Evolutionary conservation across 2,329 filamentous ascomycete genomes (phyloP).

Genomic region (Furcasterigmium furcatum): DNA sequence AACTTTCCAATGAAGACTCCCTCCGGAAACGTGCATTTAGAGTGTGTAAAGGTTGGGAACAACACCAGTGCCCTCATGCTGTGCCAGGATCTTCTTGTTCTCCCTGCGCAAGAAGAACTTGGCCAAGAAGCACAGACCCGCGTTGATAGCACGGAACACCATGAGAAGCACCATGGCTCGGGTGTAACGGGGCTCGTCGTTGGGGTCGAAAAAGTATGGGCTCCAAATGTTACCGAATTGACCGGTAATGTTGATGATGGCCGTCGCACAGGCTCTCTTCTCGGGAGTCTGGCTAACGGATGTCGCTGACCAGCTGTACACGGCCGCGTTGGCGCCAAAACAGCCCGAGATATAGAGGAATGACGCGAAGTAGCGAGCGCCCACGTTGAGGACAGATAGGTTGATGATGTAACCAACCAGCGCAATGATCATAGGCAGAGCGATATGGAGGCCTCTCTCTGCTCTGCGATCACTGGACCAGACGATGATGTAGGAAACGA

Average conservation of each 20-base stretch:
- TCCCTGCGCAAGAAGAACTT: background rate
- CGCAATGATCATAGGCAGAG: conserved; percentile 49
- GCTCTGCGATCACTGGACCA: conserved; percentile 58
- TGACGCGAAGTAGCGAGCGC: conserved; percentile 50
- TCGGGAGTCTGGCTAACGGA: conserved; percentile 28
- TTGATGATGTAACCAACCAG: conserved; percentile 57
- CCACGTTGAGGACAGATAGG: conserved; percentile 48
- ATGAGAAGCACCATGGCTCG: conserved; percentile 20
- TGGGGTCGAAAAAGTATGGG: conserved; percentile 30
- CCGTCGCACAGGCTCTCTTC: conserved; percentile 27
- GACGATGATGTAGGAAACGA: conserved; percentile 56
- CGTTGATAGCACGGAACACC: conserved; percentile 1
- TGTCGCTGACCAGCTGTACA: conserved; percentile 27
- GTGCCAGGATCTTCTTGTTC: conserved; percentile 2
- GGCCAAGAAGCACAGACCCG: background rate
- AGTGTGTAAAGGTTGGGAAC: no score
- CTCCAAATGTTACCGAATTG: conserved; percentile 33
- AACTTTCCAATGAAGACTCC: no score
- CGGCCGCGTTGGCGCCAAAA: conserved; percentile 27
- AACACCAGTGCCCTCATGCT: no score
- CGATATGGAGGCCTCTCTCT: conserved; percentile 59
- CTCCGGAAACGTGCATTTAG: no score
- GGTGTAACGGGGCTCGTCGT: conserved; percentile 20
- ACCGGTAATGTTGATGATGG: conserved; percentile 28
- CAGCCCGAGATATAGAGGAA: conserved; percentile 26